These are phyloP conservation scores for Xylaria grammica DNA, from an alignment of 495 filamentous ascomycete genomes.

Conservation along the genomic window DNA sequence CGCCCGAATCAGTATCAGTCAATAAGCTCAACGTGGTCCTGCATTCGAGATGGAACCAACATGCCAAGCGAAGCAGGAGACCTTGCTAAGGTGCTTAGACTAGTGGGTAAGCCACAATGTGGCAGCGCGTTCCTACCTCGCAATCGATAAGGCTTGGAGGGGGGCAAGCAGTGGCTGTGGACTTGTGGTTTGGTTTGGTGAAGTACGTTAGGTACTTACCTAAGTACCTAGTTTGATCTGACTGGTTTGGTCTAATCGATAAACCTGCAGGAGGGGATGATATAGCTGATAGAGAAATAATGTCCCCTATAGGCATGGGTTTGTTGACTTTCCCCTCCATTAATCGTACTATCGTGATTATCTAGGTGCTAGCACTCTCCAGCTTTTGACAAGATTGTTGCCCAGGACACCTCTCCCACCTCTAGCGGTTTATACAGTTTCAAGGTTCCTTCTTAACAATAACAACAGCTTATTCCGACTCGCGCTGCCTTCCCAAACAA, in stretches of 20 bases:
- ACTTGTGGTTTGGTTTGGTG: neutral
- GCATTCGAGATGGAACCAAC: constrained; percentile 17
- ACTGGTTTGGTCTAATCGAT: constrained; percentile 16
- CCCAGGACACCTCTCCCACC: constrained; percentile 14
- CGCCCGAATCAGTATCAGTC: constrained; percentile 16
- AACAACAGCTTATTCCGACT: neutral
- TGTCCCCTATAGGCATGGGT: constrained; percentile 11
- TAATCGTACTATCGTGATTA: constrained; percentile 20
- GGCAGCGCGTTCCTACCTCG: no score
- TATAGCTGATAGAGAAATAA: constrained; percentile 9
- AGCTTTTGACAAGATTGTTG: constrained; percentile 21
- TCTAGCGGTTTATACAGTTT: neutral
- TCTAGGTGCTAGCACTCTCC: constrained; percentile 7
- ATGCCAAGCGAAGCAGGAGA: constrained; percentile 11
- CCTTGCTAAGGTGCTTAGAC: neutral
- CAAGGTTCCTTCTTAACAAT: neutral
- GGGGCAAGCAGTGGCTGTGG: neutral
- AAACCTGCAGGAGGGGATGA: constrained; percentile 12
- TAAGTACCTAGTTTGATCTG: no score
- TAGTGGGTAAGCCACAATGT: neutral
- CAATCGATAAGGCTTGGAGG: neutral
- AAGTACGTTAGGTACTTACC: no score
- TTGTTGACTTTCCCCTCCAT: constrained; percentile 25
- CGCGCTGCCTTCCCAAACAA: constrained; percentile 20
- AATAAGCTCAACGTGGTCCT: constrained; percentile 22